Evolutionary conservation across 495 filamentous ascomycete species (phyloP).

Genomic region (Aeminium ludgeri): DNA sequence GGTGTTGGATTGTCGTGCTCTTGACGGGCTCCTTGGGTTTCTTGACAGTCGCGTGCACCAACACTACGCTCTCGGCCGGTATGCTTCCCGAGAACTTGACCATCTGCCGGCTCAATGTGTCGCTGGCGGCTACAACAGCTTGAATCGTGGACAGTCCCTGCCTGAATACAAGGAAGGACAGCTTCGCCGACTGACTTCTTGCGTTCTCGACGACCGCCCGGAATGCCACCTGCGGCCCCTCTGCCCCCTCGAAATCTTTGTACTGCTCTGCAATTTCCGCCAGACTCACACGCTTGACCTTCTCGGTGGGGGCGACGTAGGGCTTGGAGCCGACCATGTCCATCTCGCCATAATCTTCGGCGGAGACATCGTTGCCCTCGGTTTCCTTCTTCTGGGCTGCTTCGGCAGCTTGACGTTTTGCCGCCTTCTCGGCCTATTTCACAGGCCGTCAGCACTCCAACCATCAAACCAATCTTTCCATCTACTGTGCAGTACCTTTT

Average conservation of each 20-base stretch:
- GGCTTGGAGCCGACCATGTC: conserved; percentile 22
- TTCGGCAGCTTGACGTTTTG: conserved; percentile 22
- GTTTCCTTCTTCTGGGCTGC: conserved; percentile 23
- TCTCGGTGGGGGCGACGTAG: conserved; percentile 17
- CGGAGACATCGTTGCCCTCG: conserved; percentile 25
- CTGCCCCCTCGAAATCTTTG: conserved; percentile 10
- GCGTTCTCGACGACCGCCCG: conserved; percentile 27
- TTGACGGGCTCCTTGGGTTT: conserved; percentile 59
- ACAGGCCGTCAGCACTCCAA: not conserved
- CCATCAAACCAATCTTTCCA: not conserved
- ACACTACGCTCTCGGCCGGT: conserved; percentile 62
- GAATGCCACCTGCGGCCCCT: conserved; percentile 20
- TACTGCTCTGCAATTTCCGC: conserved; percentile 13
- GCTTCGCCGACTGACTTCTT: conserved; percentile 28
- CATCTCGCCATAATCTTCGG: conserved; percentile 28
- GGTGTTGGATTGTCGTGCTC: conserved; percentile 54
- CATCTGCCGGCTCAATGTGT: conserved; percentile 52
- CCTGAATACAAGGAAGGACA: conserved; percentile 28
- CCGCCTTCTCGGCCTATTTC: conserved; percentile 23
- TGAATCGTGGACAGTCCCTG: conserved; percentile 25
- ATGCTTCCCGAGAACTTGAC: conserved; percentile 73
- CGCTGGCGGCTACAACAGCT: conserved; percentile 29
- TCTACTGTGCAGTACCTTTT: conserved; percentile 30
- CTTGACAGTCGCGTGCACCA: conserved; percentile 60
- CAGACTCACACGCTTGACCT: conserved; percentile 17